A percentile compares a stretch with the other conserved stretches of the same genome.
phyloP scores from a whole-genome alignment of 2,329 filamentous ascomycete genomes.

The Trichophyton rubrum region DNA sequence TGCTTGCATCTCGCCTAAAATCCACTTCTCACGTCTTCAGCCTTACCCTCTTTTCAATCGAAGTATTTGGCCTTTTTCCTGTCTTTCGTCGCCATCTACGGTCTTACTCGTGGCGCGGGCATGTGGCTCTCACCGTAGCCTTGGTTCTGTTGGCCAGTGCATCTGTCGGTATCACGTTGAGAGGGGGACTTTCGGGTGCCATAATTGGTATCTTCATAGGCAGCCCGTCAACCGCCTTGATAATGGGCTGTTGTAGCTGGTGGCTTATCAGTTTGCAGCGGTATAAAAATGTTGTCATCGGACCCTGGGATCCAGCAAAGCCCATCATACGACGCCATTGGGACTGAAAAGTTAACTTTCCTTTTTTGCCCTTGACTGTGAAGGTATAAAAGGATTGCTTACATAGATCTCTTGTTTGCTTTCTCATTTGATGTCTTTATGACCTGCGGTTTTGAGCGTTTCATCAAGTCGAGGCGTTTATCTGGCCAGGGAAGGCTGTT shows the following conservation, averaged over 20 bases:
- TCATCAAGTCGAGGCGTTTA: background rate
- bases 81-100: slow-evolving; percentile 85
- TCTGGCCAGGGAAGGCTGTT: background rate
- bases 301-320: slow-evolving; percentile 91
- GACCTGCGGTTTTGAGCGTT: background rate
- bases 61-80: slow-evolving; percentile 95
- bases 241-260: slow-evolving; percentile 91
- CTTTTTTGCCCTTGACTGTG: background rate
- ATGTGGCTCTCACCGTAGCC: slow-evolving; percentile 60
- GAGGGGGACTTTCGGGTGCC: slow-evolving; percentile 42
- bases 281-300: slow-evolving; percentile 98
- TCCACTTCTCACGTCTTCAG: slow-evolving; percentile 91
- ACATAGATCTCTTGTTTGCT: background rate
- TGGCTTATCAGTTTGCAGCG: slow-evolving; percentile 95
- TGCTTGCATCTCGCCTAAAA: slow-evolving; percentile 77
- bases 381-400: background rate
- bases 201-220: slow-evolving; percentile 66
- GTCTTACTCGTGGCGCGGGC: slow-evolving; percentile 68
- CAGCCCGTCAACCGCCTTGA: slow-evolving; percentile 58
- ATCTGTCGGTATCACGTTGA: slow-evolving; percentile 54
- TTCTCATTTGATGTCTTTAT: background rate
- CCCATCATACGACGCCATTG: slow-evolving; percentile 43
- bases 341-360: slow-evolving; percentile 20
- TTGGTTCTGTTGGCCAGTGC: slow-evolving; percentile 70
- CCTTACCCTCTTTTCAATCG: slow-evolving; percentile 87